Base-by-base conservation (phyloP, 768 basidiomycete genomes). In the Phlebiopsis flavidoalba region DNA sequence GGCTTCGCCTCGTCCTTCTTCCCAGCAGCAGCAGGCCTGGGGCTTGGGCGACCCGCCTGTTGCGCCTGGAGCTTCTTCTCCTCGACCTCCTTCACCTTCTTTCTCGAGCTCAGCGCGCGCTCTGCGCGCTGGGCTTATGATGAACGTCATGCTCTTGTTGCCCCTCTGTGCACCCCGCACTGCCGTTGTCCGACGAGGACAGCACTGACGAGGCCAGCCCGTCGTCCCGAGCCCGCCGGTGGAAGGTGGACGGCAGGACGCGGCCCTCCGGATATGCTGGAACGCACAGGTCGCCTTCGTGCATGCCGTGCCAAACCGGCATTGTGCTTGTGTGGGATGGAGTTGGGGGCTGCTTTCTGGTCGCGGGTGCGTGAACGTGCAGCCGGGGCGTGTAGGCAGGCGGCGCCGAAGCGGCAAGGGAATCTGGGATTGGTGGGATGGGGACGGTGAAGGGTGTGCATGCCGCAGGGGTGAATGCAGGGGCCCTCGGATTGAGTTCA, bases 231-330 rank as follows among this genome's bases (percentile, higher is more conserved):
- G 72, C 0, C 91, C 91, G 21, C 90, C n/a, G 87, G 69, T 93
- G 89, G 80, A 94, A 94, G 12, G 85, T 77, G 3, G 84, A 79
- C 3, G 92, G 91, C 8, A 93, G 79, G 22, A 90, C 88, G 40
- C 92, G 88, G 10, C 89, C 89, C 59, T 91, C 85, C 0, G 96
- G 96, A 70, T n/a, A n/a, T 99, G 96, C 63, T 91, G 85, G 80
- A 89, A 99, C 24, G 77, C 71, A 66, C 83, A 85, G 58, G 77
- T 77, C 47, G 77, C 79, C 57, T 92, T 84, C 6, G 94, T 97
- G 72, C 95, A 98, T 37, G 76, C 82, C 10, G 89, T 77, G 22
- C 91, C 95, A 65, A 92, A 97, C 52, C 88, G 83, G 72, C 95
- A 97, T n/a, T n/a, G n/a, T 43, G 82, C 83, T 21, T 40, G 36